These are phyloP conservation scores for Serendipita vermifera DNA, from an alignment of 768 basidiomycete genomes.

Conservation along the genomic window DNA sequence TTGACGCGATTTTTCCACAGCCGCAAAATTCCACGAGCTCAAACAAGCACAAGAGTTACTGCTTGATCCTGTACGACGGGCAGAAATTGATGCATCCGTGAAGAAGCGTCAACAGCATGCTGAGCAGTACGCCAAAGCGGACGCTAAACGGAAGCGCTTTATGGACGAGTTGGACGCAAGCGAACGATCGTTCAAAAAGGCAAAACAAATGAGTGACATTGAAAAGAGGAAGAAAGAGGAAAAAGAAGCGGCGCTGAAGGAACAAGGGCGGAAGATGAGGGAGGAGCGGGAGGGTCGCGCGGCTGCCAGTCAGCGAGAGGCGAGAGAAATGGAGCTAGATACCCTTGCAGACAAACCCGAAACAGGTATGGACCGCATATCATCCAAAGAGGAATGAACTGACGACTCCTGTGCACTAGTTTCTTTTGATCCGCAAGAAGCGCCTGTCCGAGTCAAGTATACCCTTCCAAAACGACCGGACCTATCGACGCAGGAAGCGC, in stretches of 20 bases:
- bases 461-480: constrained; percentile 41
- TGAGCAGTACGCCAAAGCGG: constrained; percentile 55
- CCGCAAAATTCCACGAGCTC: constrained; percentile 72
- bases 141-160: constrained; percentile 58
- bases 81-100: constrained; percentile 70
- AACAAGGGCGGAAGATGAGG: constrained; percentile 52
- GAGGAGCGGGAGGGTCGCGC: constrained; percentile 52
- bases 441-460: constrained; percentile 64
- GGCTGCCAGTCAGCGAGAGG: constrained; percentile 33
- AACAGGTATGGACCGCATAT: too few species aligned
- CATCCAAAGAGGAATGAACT: too few species aligned
- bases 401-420: constrained; percentile 48
- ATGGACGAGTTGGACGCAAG: constrained; percentile 69
- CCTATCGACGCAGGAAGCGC: constrained; percentile 38
- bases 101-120: constrained; percentile 54
- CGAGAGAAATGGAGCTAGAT: constrained; percentile 20
- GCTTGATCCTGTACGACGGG: constrained; percentile 63
- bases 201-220: constrained; percentile 41
- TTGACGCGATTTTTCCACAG: constrained; percentile 22
- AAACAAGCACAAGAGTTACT: constrained; percentile 70
- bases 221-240: constrained; percentile 41
- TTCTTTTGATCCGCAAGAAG: constrained; percentile 35
- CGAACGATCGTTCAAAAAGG: constrained; percentile 65
- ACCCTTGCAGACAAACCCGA: constrained; percentile 28
- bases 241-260: constrained; percentile 62